Conservation (phyloP, 345 rosid genomes). For the Syzygium oleosum region DNA sequence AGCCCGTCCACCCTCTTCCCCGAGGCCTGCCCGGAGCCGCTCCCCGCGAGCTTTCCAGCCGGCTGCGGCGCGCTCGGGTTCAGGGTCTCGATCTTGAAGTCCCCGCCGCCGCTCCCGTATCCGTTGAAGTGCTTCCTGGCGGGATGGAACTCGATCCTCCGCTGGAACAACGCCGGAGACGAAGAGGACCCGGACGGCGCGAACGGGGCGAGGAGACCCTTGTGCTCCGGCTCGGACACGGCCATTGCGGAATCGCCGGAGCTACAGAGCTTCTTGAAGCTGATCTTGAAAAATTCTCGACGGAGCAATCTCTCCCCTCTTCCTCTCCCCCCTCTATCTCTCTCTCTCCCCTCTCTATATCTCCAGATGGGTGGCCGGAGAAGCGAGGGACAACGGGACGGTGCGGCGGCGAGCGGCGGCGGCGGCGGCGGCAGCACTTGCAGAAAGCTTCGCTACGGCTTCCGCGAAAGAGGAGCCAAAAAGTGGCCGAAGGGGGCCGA, state of each 20-base stretch:
- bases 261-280: not conserved
- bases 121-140: conserved; percentile 51
- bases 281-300: not conserved
- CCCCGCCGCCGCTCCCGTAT: conserved; percentile 19
- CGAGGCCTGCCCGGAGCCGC: not conserved
- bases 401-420: not conserved
- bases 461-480: conserved; percentile 17
- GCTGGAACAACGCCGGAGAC: not conserved
- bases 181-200: not conserved
- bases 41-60: conserved; percentile 1
- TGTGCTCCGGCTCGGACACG: not conserved
- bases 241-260: not conserved
- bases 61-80: conserved; percentile 37
- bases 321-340: not conserved
- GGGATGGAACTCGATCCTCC: conserved; percentile 57
- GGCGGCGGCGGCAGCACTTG: conserved; percentile 1
- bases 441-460: conserved; percentile 32
- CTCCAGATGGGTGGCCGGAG: not conserved
- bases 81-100: conserved; percentile 70
- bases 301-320: not conserved
- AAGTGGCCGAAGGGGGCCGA: not conserved
- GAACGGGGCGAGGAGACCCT: not conserved
- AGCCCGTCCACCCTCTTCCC: conserved; percentile 36
- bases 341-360: not conserved
- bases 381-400: not conserved